Conservation (phyloP, 352 stramenopile genomes). For the Thalassiosira exigua region DNA sequence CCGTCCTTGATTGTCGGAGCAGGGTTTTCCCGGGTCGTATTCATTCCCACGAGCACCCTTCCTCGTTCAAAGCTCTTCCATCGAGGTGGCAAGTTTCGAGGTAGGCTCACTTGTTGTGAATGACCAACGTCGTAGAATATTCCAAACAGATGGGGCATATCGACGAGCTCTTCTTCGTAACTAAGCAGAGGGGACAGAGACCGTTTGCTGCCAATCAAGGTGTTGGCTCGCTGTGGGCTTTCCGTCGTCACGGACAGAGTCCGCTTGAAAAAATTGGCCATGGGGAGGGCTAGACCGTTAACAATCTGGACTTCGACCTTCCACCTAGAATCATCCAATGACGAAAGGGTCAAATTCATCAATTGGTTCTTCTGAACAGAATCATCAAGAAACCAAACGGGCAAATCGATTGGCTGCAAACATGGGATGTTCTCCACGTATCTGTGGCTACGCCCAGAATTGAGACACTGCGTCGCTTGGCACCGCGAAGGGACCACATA, state of each 20-base stretch:
- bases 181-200: conserved; percentile 59
- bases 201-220: conserved; percentile 59
- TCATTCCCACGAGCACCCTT: conserved; percentile 92
- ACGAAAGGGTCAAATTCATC: conserved; percentile 93
- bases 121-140: conserved; percentile 85
- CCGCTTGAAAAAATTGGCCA: conserved; percentile 91
- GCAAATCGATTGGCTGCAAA: conserved; percentile 89
- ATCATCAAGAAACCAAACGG: conserved; percentile 90
- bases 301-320: conserved; percentile 95
- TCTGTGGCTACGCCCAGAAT: conserved; percentile 53
- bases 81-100: conserved; percentile 94
- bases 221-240: conserved; percentile 74
- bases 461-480: conserved; percentile 87
- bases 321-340: conserved; percentile 94
- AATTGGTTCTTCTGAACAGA: conserved; percentile 92
- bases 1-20: conserved; percentile 88
- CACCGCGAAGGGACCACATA: conserved; percentile 93
- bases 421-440: conserved; percentile 90
- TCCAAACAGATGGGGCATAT: conserved; percentile 90
- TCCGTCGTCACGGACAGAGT: conserved; percentile 89
- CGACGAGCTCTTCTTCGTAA: conserved; percentile 52
- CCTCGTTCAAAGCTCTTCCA: conserved; percentile 92
- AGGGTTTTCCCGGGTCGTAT: conserved; percentile 86
- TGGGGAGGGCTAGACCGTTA: conserved; percentile 90
- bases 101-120: conserved; percentile 81